Base-by-base conservation (phyloP, 768 basidiomycete species). In the Boletus rex-veris region DNA sequence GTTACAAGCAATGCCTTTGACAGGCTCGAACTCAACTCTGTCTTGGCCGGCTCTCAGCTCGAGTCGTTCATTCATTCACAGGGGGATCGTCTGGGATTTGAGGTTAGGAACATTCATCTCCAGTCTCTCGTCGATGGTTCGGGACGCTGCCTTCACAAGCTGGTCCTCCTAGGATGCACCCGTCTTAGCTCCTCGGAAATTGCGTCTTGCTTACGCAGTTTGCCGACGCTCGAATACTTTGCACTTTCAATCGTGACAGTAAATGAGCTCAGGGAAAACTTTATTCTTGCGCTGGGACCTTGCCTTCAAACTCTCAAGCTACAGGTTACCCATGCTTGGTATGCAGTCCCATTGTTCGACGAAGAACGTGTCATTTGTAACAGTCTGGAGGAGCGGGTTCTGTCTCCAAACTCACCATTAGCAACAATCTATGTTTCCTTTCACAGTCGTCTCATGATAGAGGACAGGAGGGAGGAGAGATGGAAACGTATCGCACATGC, bases 1-100 rank as follows among this genome's bases (percentile, higher is more conserved):
- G 61, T 74, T 31, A 71, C 69, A 16, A 71, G 70, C 40, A 74
- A 69, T 46, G 59, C 64, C 36, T 70, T 77, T 50, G 74, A 77
- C 53, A 57, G 58, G 38, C 63, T 64, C 42, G 60, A 53, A 45
- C 55, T 75, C 31, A 48, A 62, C 26, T 44, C 60, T 10, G 52
- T 57, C 39, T 72, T 75, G 57, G 59, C 64, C 8, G 53, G 48
- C 18, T 64, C 68, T 14, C 58, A 45, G n/a, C 64, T 78, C 16
- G 59, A 70, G 19, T 63, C 68, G 15, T 77, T 78, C 58, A 53
- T 53, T 18, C 72, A 75, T 47, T 58, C 60, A 11, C 74, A 68
- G 45, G 69, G 66, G 12, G 63, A 72, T 47, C 53, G 64, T 36
- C 59, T 73, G 38, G 73, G 64, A 15, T 75, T 74, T 52, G 71